phyloP scores from a whole-genome alignment of 108 stramenopile genomes.

The Pseudonitzschia multistriata region DNA sequence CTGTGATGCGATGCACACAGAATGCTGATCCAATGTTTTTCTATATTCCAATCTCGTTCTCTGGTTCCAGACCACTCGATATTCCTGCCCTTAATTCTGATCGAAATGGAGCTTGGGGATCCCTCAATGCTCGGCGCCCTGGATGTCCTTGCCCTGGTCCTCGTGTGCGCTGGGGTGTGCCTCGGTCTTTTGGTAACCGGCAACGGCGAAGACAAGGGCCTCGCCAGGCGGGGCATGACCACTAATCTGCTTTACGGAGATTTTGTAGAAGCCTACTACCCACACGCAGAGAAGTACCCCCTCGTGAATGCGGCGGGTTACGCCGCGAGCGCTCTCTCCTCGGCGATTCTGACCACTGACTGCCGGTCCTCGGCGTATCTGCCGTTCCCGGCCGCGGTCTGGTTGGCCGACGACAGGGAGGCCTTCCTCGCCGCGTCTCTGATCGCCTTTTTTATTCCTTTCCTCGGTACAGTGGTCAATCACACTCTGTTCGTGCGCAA shows the following conservation, averaged over 20 bases:
- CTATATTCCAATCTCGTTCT: not conserved
- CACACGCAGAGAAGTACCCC: slow-evolving; percentile 61
- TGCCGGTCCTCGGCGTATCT: slow-evolving; percentile 54
- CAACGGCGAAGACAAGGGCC: not conserved
- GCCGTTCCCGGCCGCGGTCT: slow-evolving; percentile 52
- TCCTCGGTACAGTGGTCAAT: slow-evolving; percentile 32
- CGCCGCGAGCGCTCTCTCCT: slow-evolving; percentile 24
- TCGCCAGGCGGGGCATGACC: slow-evolving; percentile 50
- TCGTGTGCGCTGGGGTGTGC: slow-evolving; percentile 80
- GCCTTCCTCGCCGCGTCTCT: slow-evolving; percentile 36
- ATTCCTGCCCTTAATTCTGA: slow-evolving; percentile 68
- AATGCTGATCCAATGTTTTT: not conserved
- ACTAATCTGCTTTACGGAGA: slow-evolving; percentile 80
- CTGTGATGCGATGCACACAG: not conserved
- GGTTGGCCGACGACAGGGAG: slow-evolving; percentile 46
- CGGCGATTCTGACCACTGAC: not conserved
- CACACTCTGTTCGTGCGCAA: slow-evolving; percentile 4
- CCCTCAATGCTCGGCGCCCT: slow-evolving; percentile 66
- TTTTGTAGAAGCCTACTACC: slow-evolving; percentile 87
- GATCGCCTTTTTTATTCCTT: slow-evolving; percentile 50
- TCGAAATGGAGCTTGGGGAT: slow-evolving; percentile 77
- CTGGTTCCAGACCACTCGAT: slow-evolving; percentile 45
- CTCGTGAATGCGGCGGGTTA: slow-evolving; percentile 62
- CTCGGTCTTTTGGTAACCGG: slow-evolving; percentile 42
- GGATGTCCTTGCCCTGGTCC: slow-evolving; percentile 70